These are phyloP conservation scores for Pyrenophora graminea DNA, from an alignment of 2,329 filamentous ascomycete species.

Conservation along the genomic window DNA sequence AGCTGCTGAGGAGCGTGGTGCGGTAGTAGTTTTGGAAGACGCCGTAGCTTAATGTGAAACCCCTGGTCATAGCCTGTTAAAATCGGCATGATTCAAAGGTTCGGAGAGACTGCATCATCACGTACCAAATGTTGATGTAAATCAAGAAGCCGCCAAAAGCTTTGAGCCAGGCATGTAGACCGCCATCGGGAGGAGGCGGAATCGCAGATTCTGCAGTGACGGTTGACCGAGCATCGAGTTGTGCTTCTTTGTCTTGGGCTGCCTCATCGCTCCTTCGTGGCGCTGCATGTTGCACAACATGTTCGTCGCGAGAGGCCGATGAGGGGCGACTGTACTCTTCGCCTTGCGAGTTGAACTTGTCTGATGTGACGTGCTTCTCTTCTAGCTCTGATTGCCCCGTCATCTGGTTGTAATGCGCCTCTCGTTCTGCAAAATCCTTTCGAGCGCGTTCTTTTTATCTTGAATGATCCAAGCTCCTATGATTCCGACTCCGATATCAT, in stretches of 20 bases:
- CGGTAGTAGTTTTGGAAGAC: slow-evolving; percentile 55
- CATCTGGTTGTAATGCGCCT: slow-evolving; percentile 7
- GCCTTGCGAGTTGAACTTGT: slow-evolving; percentile 20
- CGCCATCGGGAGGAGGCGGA: slow-evolving; percentile 44
- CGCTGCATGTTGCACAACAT: not conserved
- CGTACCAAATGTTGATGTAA: slow-evolving; percentile 47
- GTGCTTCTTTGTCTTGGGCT: slow-evolving; percentile 20
- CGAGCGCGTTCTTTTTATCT: no score
- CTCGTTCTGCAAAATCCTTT: no score
- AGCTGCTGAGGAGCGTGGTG: slow-evolving; percentile 42
- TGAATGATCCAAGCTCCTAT: not conserved
- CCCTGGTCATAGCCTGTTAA: slow-evolving; percentile 30
- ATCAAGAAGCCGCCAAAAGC: slow-evolving; percentile 46
- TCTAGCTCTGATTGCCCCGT: slow-evolving; percentile 18
- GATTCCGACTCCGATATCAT: not conserved
- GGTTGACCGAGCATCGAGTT: slow-evolving; percentile 26
- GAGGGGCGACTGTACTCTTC: slow-evolving; percentile 17
- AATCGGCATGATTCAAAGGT: no score
- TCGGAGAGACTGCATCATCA: not conserved
- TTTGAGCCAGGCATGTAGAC: slow-evolving; percentile 46
- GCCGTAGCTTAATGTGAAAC: slow-evolving; percentile 49
- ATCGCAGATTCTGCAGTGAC: slow-evolving; percentile 30
- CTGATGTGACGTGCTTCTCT: slow-evolving; percentile 20
- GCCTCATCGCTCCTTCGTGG: slow-evolving; percentile 6
- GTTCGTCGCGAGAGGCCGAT: slow-evolving; percentile 4